A percentile compares a stretch with the other conserved stretches of the same genome.
phyloP scores from a whole-genome alignment of 2,329 filamentous ascomycete genomes.

The Neocucurbitaria cava region DNA sequence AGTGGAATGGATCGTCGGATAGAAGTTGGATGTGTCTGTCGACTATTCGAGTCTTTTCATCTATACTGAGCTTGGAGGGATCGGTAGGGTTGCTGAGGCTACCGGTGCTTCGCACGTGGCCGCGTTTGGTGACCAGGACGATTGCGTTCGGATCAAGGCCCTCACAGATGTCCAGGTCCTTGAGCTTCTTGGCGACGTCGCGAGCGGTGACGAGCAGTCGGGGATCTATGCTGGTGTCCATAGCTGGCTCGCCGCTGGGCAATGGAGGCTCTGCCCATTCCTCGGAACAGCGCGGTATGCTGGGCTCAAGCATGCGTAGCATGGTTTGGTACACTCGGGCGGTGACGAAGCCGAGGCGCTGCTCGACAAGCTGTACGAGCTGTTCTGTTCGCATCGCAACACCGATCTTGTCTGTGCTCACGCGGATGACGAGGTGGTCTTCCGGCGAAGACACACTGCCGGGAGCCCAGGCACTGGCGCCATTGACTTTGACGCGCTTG shows the following conservation, averaged over 20 bases:
- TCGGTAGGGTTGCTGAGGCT: conserved; percentile 35
- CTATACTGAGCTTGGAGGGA: conserved; percentile 28
- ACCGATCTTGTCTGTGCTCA: conserved; percentile 85
- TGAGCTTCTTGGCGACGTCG: conserved; percentile 52
- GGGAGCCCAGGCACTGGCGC: conserved; percentile 21
- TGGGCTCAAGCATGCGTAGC: conserved; percentile 72
- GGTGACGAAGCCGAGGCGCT: conserved; percentile 75
- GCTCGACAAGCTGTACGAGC: conserved; percentile 74
- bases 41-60: conserved; percentile 52
- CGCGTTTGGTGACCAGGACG: conserved; percentile 29
- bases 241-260: conserved; percentile 27
- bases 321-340: conserved; percentile 79
- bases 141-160: conserved; percentile 43
- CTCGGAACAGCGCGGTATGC: conserved; percentile 70
- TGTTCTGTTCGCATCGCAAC: conserved; percentile 82
- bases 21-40: conserved; percentile 77
- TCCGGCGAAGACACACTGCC: conserved; percentile 47
- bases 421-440: conserved; percentile 74
- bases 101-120: conserved; percentile 29
- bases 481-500: conserved; percentile 43
- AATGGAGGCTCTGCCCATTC: conserved; percentile 51
- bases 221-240: conserved; percentile 41
- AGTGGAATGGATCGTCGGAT: conserved; percentile 69
- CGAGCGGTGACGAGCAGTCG: conserved; percentile 49
- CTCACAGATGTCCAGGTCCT: conserved; percentile 50